These are phyloP conservation scores for Skeletonema costatum DNA, from an alignment of 108 stramenopile species.

Conservation along the genomic window DNA sequence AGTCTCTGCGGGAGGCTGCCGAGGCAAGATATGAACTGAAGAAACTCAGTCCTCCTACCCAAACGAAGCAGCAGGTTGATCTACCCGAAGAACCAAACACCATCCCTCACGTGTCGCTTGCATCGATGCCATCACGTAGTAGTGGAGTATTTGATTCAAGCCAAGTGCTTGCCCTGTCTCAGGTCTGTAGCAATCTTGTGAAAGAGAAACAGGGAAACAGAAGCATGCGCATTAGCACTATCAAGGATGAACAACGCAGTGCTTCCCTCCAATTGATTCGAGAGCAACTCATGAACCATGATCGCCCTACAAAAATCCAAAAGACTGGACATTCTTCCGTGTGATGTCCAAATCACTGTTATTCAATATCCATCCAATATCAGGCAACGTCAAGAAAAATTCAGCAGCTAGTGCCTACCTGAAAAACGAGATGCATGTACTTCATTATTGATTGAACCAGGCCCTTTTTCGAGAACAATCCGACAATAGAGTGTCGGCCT, in stretches of 20 bases:
- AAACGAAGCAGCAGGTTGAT: neutral
- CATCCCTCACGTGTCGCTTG: conserved; percentile 26
- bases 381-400: conserved; percentile 19
- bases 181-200: neutral
- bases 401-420: conserved; percentile 12
- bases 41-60: neutral
- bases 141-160: conserved; percentile 37
- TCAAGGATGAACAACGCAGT: neutral
- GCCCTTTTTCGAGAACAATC: conserved; percentile 3
- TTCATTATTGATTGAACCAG: conserved; percentile 4
- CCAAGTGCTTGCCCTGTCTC: conserved; percentile 36
- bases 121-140: conserved; percentile 27
- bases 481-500: conserved; percentile 6
- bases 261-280: neutral
- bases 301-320: conserved; percentile 1
- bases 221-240: neutral
- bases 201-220: conserved; percentile 14
- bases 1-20: conserved; percentile 34
- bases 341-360: conserved; percentile 5
- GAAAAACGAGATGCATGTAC: conserved; percentile 13
- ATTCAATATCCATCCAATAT: conserved; percentile 10
- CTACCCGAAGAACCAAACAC: neutral
- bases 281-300: neutral
- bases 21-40: conserved; percentile 41
- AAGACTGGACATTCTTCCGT: neutral